A percentile compares a stretch with the other conserved stretches of the same genome.
Evolutionary conservation across 169 alveolate genomes (phyloP).

Genomic region (Perkinsus marinus): DNA sequence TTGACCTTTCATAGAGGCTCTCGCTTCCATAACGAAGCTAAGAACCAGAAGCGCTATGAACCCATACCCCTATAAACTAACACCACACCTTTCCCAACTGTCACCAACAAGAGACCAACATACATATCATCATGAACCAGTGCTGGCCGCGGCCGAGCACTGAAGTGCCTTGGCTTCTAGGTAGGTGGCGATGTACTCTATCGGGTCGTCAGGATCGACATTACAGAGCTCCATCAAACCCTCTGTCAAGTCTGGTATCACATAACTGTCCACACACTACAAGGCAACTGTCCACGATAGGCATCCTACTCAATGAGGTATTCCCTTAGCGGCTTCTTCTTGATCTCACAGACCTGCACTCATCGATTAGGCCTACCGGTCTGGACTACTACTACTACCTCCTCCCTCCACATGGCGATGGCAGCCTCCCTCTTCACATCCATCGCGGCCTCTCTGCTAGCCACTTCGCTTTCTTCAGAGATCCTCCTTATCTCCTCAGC

Average conservation of each 20-base stretch:
- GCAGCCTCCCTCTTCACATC: neutral
- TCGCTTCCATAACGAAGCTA: neutral
- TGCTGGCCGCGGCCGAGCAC: neutral
- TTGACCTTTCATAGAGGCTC: neutral
- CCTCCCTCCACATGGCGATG: neutral
- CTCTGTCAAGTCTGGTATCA: neutral
- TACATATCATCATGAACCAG: neutral
- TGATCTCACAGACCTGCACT: neutral
- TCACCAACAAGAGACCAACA: neutral
- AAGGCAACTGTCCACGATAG: neutral
- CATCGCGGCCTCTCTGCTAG: neutral
- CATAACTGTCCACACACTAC: neutral
- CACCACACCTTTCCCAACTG: neutral
- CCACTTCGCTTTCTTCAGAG: neutral
- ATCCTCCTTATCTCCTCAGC: neutral
- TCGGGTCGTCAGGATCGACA: neutral
- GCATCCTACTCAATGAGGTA: neutral
- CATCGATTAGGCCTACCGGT: neutral
- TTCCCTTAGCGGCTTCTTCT: neutral
- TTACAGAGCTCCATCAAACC: neutral
- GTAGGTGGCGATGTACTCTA: neutral
- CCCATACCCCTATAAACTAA: neutral
- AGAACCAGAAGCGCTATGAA: neutral
- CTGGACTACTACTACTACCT: neutral
- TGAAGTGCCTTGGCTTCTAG: neutral